Evolutionary conservation across 805 yeast genomes (phyloP), one percentile per base, ranked within the genome.

Genomic region (Zygosaccharomyces gambellarensis): DNA sequence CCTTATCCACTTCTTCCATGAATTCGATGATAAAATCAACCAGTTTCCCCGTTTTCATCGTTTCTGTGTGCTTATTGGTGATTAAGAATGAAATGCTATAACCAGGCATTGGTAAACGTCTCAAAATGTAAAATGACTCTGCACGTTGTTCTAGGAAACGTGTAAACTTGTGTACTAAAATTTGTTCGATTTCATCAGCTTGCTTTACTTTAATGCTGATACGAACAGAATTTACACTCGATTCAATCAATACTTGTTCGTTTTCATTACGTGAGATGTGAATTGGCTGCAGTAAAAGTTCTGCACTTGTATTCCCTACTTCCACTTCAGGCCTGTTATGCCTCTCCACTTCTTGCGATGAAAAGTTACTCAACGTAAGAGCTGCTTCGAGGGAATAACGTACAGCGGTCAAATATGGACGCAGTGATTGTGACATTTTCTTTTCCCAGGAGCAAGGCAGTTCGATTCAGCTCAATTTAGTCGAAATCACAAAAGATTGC

Each of bases 1-100:
- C 99, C 73, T 90, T 92, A 70, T 94, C 99, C 17, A 94, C 99
- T 64, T 90, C 99, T 70, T 94, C 98, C 98, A 94, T 90, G 69
- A 94, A 94, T 72, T 94, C 98, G 59, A 94, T 89, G 59, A 94
- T 90, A 69, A 94, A 94, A 69, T 94, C 99, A 39, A 94, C 96
- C 60, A 94, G 78, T 71, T 94, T 94, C 61, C 85, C 90, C 72
- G 94, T 92, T 72, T 90, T 79, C 96, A 94, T 89, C 57, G 85
- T 85, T 69, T 92, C 97, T 9, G 97, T 90, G 70, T 94, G 99
- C 71, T 83, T 83, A 71, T 92, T 94, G 39, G 98, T 92, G 59
- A 94, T 81, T 64, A 94, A 75, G 66, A 94, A 94, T 21, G 97
- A 88, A 55, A 94, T 90, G 64, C 92, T 97, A 67, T 87, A 94